A percentile compares a stretch with the other conserved stretches of the same genome.
These are phyloP conservation scores for Discostella stelligera DNA, from an alignment of 352 stramenopile species.

Conservation along the genomic window DNA sequence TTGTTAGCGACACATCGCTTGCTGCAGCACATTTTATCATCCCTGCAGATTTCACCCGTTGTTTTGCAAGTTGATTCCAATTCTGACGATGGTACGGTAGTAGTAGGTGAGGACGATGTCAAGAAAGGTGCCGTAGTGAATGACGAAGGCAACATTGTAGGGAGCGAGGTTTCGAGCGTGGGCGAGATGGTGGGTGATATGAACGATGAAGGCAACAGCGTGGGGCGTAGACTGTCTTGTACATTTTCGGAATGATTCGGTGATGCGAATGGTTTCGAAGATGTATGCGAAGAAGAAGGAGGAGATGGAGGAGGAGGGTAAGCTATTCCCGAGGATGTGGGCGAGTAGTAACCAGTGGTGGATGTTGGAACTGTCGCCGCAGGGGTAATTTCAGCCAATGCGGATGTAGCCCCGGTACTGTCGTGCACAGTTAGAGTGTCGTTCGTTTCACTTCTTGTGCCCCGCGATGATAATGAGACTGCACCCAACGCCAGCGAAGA, in stretches of 20 bases:
- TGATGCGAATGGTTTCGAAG: not conserved
- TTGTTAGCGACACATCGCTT: not conserved
- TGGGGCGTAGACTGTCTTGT: not conserved
- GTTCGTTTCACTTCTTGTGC: not conserved
- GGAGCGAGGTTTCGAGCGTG: too few relatives aligned
- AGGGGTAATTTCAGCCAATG: not conserved
- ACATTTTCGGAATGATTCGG: not conserved
- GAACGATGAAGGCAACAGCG: not conserved
- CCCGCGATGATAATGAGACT: not conserved
- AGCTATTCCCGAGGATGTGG: too few relatives aligned
- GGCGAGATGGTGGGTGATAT: not conserved
- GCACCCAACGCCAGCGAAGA: not conserved
- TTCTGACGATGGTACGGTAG: not conserved
- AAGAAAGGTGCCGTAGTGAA: not conserved
- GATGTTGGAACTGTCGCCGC: not conserved
- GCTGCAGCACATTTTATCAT: not conserved
- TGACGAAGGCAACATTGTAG: not conserved
- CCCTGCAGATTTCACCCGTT: not conserved
- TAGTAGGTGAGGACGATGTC: not conserved
- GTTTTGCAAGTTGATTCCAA: not conserved
- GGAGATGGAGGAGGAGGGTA: too few relatives aligned
- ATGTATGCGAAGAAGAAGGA: too few relatives aligned
- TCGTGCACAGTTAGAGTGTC: not conserved
- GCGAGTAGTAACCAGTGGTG: not conserved
- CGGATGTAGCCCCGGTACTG: not conserved